Evolutionary conservation across 1,139 yeast species (phyloP).

Genomic region (Candida tropicalis): DNA sequence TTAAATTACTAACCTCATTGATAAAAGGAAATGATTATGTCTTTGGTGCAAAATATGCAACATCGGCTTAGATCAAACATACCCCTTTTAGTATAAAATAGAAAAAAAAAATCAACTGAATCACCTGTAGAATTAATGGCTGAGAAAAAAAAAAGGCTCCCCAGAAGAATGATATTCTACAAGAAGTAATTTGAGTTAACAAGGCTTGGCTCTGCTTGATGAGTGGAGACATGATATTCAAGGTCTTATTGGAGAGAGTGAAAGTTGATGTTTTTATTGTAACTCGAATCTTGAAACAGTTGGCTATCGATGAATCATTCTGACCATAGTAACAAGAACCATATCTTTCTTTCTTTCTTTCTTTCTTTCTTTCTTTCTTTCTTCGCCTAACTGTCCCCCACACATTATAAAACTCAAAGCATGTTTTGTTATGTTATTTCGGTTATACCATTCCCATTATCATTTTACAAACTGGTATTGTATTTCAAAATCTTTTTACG

Average conservation of each 20-base stretch:
- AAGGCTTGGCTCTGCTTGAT: neutral
- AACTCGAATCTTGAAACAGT: too few species aligned
- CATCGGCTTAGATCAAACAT: constrained; percentile 3
- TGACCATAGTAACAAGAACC: too few species aligned
- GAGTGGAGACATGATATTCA: neutral
- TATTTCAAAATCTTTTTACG: neutral
- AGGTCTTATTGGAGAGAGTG: too few species aligned
- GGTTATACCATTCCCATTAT: neutral
- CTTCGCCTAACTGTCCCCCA: too few species aligned
- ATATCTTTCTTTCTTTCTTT: too few species aligned
- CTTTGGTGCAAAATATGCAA: neutral
- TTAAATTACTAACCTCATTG: neutral
- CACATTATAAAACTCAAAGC: too few species aligned
- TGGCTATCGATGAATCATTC: too few species aligned
- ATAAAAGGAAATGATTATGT: neutral
- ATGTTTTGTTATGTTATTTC: neutral
- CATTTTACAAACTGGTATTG: neutral
- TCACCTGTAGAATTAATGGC: neutral
- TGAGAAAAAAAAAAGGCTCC: neutral
- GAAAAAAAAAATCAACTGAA: neutral
- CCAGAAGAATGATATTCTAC: neutral
- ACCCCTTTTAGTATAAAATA: constrained; percentile 5
- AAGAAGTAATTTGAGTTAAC: neutral
- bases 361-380: too few species aligned
- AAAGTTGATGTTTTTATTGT: too few species aligned